Base-by-base conservation (phyloP, 129 eudicot species). In the Artemisia tridentata region DNA sequence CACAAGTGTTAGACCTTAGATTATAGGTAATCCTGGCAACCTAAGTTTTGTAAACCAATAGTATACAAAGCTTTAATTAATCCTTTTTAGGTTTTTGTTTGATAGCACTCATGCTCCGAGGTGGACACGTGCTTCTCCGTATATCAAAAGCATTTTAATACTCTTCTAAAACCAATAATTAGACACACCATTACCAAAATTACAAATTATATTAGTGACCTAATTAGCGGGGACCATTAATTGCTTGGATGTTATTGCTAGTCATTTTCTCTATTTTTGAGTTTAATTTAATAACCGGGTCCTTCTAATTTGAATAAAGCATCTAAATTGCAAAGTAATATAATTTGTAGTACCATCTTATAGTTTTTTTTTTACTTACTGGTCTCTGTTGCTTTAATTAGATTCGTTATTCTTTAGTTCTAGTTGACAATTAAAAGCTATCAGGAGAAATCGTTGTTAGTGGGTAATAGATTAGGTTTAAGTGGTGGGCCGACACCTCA, bases 121-220 rank as follows among this genome's bases (percentile, higher is more conserved):
- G 72, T 67, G 83, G 72, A 81, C 86, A 84, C 89, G 89, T 84
- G 89, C 86, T 72, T 56, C 62, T 48, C 84, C 81, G 77, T 81
- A 79, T 51, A 78, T 67, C 72, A 78, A 71, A 69, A 46, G 45
- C 65, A 25, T 61, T 57, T 69, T 71, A 16, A 74, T 57, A 67
- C 47, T 65, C 38, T 80, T 46, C 65, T 65, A 72, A 67, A 49
- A 56, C 57, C 72, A 57, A 75, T 71, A 71, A 81, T 81, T 84
- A 78, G 67, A 75, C 78, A 75, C 72, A 78, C 77, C 86, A 81
- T 78, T 84, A 80, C 45, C 82, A 62, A 54, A 78, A 66, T 73
- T 68, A 60, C 34, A 51, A 19, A 45, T 16, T 72, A 71, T 7
- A 54, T 27, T 69, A 72, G 17, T 69, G 67, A 51, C 62, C 75